phyloP scores from a whole-genome alignment of 495 filamentous ascomycete genomes.

The Hypoxylon trugodes region DNA sequence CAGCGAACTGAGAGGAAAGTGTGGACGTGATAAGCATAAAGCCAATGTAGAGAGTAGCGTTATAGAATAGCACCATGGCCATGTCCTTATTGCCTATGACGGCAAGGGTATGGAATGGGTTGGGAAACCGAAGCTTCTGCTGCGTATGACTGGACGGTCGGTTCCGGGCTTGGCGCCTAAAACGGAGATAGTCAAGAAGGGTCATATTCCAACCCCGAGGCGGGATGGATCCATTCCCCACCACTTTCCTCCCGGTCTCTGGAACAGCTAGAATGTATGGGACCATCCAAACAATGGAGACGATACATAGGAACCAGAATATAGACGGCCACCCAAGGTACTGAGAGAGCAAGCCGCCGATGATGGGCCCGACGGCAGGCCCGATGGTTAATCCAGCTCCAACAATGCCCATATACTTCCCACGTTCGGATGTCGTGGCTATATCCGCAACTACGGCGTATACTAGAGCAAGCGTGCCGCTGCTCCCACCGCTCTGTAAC shows the following conservation, averaged over 20 bases:
- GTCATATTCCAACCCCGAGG: conserved; percentile 64
- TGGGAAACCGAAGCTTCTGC: conserved; percentile 69
- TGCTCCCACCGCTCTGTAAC: conserved; percentile 69
- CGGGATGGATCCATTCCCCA: conserved; percentile 73
- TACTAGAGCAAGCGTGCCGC: conserved; percentile 63
- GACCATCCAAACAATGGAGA: conserved; percentile 60
- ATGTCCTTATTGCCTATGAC: conserved; percentile 73
- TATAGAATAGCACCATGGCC: conserved; percentile 50
- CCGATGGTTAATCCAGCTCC: conserved; percentile 61
- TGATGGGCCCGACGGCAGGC: conserved; percentile 66
- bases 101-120: conserved; percentile 72
- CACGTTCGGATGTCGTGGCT: conserved; percentile 64
- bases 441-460: conserved; percentile 71
- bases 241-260: conserved; percentile 75
- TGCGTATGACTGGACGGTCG: conserved; percentile 43
- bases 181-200: conserved; percentile 51
- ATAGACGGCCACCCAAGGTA: conserved; percentile 75
- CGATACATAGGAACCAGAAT: conserved; percentile 78
- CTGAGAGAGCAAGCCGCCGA: conserved; percentile 70
- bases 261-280: conserved; percentile 65
- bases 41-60: conserved; percentile 61
- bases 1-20: conserved; percentile 65
- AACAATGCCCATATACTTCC: conserved; percentile 66
- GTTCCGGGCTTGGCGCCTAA: conserved; percentile 42
- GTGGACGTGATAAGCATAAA: conserved; percentile 60